Base-by-base conservation (phyloP, 305 asterid species). In the Lippia alba region DNA sequence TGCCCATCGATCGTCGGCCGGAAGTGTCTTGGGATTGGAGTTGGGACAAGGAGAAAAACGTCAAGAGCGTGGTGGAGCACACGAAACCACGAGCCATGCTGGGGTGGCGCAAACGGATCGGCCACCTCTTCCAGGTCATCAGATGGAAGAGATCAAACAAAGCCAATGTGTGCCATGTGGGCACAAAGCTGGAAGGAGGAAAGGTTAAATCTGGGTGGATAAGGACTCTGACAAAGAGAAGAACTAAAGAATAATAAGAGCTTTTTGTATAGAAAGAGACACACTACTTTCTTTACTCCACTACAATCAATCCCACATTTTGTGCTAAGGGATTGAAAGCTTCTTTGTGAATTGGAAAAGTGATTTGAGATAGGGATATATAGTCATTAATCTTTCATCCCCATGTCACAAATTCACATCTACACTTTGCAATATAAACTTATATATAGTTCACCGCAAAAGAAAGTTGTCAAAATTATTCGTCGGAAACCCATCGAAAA, bases 41-140 rank as follows among this genome's bases (percentile, higher is more conserved):
- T 55, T 49, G 50, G 61, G 66, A 64, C 75, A 70, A 80, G 53
- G 74, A 32, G 79, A 66, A 40, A 70, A 75, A 77, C 75, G 67
- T 57, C 61, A 85, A 77, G 80, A 76, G 83, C 30, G 80, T 87
- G 49, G 69, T 89, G 34, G 96, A 85, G 80, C 96, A 85, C 64
- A 63, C 79, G 1, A 86, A 84, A 74, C 83, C 88, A 19, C 85
- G 75, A 5, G 54, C 68, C 10, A 19, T 75, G 57, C 80, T 86
- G 76, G 86, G 92, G 81, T 92, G 98, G 98, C 90, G 86, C 5
- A 85, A 80, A 83, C 80, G 89, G 86, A 82, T 90, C 81, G 90
- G 96, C 19, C 91, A 88, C 45, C 70, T 90, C 20, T 78, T 92
- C 87, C 98, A 88, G 66, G 76, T 86, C 80, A 81, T 68, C 75